phyloP scores from a whole-genome alignment of 345 rosid species.

The Pugionium cornutum region DNA sequence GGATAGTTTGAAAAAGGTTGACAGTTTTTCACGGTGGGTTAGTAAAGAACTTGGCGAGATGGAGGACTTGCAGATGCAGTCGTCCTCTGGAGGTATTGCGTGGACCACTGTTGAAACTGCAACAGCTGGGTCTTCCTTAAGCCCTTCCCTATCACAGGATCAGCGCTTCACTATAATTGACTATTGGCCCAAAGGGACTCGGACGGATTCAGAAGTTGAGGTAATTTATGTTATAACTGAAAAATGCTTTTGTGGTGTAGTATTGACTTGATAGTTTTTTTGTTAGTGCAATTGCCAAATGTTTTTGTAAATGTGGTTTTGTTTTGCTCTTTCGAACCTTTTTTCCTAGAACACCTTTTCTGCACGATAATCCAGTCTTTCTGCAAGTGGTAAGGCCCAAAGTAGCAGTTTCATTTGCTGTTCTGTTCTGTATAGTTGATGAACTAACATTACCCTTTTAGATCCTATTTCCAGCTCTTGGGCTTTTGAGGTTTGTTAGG shows the following conservation, averaged over 20 bases:
- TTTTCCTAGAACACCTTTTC: constrained; percentile 2
- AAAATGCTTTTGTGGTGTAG: constrained; percentile 1
- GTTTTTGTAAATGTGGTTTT: constrained; percentile 1
- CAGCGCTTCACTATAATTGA: constrained; percentile 78
- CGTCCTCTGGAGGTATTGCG: constrained; percentile 70
- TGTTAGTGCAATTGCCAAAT: constrained; percentile 1
- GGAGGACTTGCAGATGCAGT: constrained; percentile 72
- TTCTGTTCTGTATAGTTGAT: constrained; percentile 27
- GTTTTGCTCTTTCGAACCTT: constrained; percentile 3
- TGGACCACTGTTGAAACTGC: constrained; percentile 75
- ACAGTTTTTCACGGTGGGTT: constrained; percentile 91
- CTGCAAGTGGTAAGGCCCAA: background rate
- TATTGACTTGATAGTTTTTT: background rate
- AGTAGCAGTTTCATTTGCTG: constrained; percentile 7
- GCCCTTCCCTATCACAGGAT: constrained; percentile 79
- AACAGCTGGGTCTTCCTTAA: constrained; percentile 70
- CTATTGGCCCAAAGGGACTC: constrained; percentile 84
- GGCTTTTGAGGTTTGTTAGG: constrained; percentile 10
- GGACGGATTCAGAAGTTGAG: constrained; percentile 63
- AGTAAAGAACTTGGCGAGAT: constrained; percentile 75
- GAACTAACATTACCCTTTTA: background rate
- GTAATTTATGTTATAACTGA: constrained; percentile 41
- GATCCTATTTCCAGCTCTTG: constrained; percentile 12
- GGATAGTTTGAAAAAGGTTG: constrained; percentile 70
- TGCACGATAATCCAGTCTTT: background rate